A percentile compares a stretch with the other conserved stretches of the same genome.
These are phyloP conservation scores for Pseudozyma sp. DNA, from an alignment of 1,284 basidiomycete species.

Conservation along the genomic window DNA sequence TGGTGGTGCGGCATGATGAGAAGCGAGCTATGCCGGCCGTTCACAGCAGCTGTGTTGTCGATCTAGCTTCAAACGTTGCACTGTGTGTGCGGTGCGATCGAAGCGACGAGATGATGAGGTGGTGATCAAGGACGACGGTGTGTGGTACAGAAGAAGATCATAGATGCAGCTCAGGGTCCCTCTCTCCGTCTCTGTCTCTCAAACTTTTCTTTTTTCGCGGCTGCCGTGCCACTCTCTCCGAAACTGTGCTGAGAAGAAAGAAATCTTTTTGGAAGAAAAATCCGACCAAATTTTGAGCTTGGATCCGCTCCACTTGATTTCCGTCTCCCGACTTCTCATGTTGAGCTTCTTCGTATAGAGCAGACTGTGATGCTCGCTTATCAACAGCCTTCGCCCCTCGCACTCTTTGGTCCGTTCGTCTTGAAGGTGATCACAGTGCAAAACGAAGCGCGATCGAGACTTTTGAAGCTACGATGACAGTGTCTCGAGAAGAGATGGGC, in stretches of 20 bases:
- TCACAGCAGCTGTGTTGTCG: neutral
- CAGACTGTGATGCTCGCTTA: no score
- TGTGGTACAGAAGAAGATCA: neutral
- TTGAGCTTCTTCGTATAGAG: neutral
- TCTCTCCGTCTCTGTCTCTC: neutral
- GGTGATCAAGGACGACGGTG: neutral
- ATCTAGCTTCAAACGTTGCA: neutral
- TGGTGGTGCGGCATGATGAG: conserved; percentile 56
- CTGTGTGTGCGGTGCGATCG: neutral
- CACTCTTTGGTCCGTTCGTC: no score
- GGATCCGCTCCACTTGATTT: conserved; percentile 8
- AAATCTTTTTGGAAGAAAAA: neutral
- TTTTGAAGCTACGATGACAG: no score
- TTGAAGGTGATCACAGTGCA: no score
- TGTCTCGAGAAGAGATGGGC: no score
- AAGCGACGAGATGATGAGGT: neutral
- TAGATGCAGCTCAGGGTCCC: neutral
- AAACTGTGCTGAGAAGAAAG: neutral
- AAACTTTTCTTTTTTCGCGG: neutral
- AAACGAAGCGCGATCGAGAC: no score
- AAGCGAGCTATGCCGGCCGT: neutral
- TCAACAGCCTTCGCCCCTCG: no score
- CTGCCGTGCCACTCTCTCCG: neutral
- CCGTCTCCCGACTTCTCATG: conserved; percentile 13
- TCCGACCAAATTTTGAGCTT: conserved; percentile 10